Conservation (phyloP, 495 filamentous ascomycete species). For the Astrocystis sublimbata region DNA sequence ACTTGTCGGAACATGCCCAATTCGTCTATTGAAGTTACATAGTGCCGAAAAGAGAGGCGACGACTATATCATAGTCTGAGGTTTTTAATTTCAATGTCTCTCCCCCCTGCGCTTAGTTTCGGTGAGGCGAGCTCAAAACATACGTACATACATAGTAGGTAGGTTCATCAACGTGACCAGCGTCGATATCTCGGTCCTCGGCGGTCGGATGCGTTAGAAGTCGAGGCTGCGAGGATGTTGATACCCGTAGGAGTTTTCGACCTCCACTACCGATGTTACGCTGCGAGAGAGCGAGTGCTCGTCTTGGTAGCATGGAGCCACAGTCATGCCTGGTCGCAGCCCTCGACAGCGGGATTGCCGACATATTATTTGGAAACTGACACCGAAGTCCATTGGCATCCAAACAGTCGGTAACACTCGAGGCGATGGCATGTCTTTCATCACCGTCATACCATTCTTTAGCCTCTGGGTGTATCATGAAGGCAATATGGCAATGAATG, state of each 20-base stretch:
- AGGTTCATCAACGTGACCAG: background rate
- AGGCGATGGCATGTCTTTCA: background rate
- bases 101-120: background rate
- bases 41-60: conserved; percentile 1
- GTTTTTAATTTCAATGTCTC: background rate
- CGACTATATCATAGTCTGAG: background rate
- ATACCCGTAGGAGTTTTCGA: background rate
- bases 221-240: background rate
- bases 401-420: conserved; percentile 14
- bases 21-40: background rate
- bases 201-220: background rate
- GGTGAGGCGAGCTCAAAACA: background rate
- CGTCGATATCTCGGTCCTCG: background rate
- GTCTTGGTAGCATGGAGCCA: conserved; percentile 2
- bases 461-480: no score
- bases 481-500: no score
- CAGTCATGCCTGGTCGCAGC: background rate
- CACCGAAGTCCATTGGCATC: conserved; percentile 8
- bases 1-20: background rate
- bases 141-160: background rate
- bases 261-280: conserved; percentile 5
- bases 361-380: conserved; percentile 12
- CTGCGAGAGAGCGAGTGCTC: background rate
- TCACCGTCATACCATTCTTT: background rate
- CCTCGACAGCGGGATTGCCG: conserved; percentile 11